Evolutionary conservation across 2,329 filamentous ascomycete species (phyloP).

Genomic region (Fusarium mangiferae): DNA sequence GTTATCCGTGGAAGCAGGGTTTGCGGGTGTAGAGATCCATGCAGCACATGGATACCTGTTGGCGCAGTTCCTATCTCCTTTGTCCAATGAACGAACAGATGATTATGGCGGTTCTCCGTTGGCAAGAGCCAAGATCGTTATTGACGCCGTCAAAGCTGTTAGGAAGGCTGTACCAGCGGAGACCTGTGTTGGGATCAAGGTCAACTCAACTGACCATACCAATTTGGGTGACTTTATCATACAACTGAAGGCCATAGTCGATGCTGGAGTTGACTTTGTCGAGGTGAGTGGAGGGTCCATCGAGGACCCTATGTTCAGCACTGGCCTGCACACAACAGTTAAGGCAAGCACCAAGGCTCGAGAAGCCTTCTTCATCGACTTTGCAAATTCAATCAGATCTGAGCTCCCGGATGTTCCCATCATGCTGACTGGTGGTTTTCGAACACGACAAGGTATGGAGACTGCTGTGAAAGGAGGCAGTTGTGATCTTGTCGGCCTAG

Average conservation of each 20-base stretch:
- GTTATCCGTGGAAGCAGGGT: background rate
- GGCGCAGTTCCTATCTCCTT: background rate
- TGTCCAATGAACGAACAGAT: background rate
- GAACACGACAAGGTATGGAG: background rate
- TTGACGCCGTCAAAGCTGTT: background rate
- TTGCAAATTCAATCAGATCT: background rate
- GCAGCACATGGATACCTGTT: conserved; percentile 1
- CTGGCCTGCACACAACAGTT: background rate
- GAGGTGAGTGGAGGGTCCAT: conserved; percentile 6
- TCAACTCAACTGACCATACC: background rate
- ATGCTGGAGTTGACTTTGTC: background rate
- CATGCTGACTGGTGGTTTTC: background rate
- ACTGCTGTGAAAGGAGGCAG: background rate
- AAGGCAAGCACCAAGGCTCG: background rate
- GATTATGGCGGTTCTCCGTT: background rate
- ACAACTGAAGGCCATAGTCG: background rate
- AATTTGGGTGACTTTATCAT: background rate
- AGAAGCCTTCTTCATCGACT: conserved; percentile 7
- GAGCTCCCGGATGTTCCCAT: background rate
- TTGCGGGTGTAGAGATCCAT: background rate
- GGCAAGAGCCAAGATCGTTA: background rate
- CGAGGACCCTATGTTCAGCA: background rate
- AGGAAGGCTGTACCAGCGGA: background rate
- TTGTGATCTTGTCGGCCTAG: background rate
- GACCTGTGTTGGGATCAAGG: background rate